Evolutionary conservation across 257 asterid genomes (phyloP), one percentile per base, ranked within the genome.

Genomic region (Forsythia viridissima): DNA sequence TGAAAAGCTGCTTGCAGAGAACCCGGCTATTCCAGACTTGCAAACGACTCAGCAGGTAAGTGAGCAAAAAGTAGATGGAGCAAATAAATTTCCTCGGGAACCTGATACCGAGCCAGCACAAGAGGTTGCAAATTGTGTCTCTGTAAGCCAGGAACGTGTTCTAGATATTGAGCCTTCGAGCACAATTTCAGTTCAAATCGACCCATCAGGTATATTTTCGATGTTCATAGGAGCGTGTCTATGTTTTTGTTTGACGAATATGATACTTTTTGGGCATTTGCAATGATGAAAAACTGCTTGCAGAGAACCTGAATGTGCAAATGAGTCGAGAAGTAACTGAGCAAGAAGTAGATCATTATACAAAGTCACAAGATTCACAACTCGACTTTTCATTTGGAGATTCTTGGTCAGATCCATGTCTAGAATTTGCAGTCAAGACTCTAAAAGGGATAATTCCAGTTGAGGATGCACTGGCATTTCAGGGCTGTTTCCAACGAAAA

Each of bases 341-440:
- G 81, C 68, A 55, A 44, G 85, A 10, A 51, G 77, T 65, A 9
- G 75, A 71, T 4, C 83, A 71, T 69, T 75, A 52, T 65, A 75
- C 78, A 41, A 77, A 76, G 37, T 59, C 80, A 38, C 78, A 67
- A 38, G 74, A 78, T 2, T 51, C 76, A 16, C 80, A 76, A 51
- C 30, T 40, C 30, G 70, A 76, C 59, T 83, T 74, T 42, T 79
- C 79, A n/a, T 85, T 83, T 34, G 81, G 79, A 38, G 86, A 82
- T 57, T 79, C 77, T 57, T 79, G 83, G 86, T 71, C 89, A 37
- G 89, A 87, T 80, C 89, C 90, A 20, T 85, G 90, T 73, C 59
- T 83, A 55, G 87, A 85, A 9, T 87, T 87, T 43, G 89, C 90
- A 13, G 82, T 80, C 40, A 85, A 87, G 81, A 87, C 90, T 51